Evolutionary conservation across 805 yeast genomes (phyloP).

Genomic region (Cyberlindnera veronae): DNA sequence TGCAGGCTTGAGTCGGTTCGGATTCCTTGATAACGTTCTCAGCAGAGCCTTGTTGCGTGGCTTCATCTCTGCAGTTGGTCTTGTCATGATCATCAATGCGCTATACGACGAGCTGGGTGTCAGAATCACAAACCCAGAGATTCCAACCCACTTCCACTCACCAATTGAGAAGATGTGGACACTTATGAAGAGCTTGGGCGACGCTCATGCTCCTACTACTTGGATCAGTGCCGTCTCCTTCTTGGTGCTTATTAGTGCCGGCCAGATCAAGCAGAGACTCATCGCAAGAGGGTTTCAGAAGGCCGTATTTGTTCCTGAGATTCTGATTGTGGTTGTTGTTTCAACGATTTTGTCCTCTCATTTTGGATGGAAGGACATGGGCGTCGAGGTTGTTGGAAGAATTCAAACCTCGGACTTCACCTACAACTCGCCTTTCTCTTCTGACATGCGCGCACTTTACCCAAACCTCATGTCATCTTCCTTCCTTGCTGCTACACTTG

Average conservation of each 20-base stretch:
- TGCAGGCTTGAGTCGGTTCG: constrained; percentile 79
- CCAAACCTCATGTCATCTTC: constrained; percentile 62
- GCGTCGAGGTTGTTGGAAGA: constrained; percentile 68
- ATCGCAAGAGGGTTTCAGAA: constrained; percentile 31
- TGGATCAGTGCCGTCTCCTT: constrained; percentile 56
- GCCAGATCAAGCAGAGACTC: constrained; percentile 39
- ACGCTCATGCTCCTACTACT: constrained; percentile 58
- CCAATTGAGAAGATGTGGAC: constrained; percentile 68
- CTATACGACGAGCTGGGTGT: constrained; percentile 71
- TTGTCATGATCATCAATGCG: constrained; percentile 79
- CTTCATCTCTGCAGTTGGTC: constrained; percentile 80
- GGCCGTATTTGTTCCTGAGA: constrained; percentile 78
- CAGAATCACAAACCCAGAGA: constrained; percentile 38
- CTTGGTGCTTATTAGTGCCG: constrained; percentile 37
- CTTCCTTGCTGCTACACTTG: constrained; percentile 76
- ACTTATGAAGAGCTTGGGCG: constrained; percentile 43
- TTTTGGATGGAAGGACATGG: constrained; percentile 48
- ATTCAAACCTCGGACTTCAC: constrained; percentile 49
- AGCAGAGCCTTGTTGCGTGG: constrained; percentile 78
- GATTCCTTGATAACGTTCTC: constrained; percentile 77
- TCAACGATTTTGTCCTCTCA: constrained; percentile 52
- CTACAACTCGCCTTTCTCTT: constrained; percentile 57
- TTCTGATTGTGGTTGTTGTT: constrained; percentile 62
- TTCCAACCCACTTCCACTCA: constrained; percentile 58
- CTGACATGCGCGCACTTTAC: constrained; percentile 43